These are phyloP conservation scores for Pichia manshurica DNA, from an alignment of 805 yeast genomes.

Conservation along the genomic window DNA sequence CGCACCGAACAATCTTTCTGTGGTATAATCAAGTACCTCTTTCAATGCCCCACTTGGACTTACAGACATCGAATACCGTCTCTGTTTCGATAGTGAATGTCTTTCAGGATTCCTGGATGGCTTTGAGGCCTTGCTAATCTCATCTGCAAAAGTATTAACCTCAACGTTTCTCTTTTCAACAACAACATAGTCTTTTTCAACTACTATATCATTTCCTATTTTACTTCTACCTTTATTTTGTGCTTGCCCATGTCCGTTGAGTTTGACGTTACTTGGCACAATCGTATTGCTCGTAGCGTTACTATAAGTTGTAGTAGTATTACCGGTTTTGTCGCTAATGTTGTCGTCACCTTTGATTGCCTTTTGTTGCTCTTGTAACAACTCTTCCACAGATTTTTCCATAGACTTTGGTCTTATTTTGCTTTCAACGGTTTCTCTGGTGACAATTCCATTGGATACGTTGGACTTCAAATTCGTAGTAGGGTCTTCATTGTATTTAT, in stretches of 20 bases:
- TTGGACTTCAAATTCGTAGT: constrained; percentile 2
- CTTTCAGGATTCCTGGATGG: constrained; percentile 31
- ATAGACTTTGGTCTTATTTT: background rate
- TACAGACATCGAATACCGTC: constrained; percentile 16
- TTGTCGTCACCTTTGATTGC: background rate
- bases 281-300: background rate
- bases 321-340: background rate
- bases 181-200: constrained; percentile 87
- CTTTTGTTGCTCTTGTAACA: constrained; percentile 11
- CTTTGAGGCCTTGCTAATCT: constrained; percentile 48
- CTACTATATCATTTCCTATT: constrained; percentile 18
- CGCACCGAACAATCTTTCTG: constrained; percentile 75
- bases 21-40: constrained; percentile 81
- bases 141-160: constrained; percentile 93
- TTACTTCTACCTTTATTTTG: background rate
- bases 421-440: constrained; percentile 2
- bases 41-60: constrained; percentile 85
- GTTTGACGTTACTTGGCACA: background rate
- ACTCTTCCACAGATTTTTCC: constrained; percentile 7
- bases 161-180: constrained; percentile 94
- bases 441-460: background rate
- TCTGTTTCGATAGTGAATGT: constrained; percentile 24
- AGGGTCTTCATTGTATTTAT: background rate
- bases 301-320: background rate
- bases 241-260: background rate